Evolutionary conservation across 2,329 filamentous ascomycete species (phyloP), one percentile per base, ranked within the genome.

Genomic region (Thyridium curvatum): DNA sequence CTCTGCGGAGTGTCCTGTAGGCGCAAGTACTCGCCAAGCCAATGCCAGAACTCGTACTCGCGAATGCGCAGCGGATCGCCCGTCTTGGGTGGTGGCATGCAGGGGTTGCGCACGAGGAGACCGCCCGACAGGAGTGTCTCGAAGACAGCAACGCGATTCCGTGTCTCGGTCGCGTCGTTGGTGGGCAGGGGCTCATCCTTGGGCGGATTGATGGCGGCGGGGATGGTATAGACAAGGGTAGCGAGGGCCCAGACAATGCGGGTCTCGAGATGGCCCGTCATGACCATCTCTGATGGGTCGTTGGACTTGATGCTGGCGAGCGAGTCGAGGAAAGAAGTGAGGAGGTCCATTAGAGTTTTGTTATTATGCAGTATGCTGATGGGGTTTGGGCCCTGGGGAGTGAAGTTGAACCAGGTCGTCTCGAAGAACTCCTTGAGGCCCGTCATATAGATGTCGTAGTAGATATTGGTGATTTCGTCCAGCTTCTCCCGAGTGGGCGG

Each of bases 1-100:
- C 21, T 26, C 35, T 31, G 69, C 35, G 73, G 66, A 30, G 80
- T 72, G 42, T 85, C 78, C 45, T 80, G 74, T 21, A 63, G 56
- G 30, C 73, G 75, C 18, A 86, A 70, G 53, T 86, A 88, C 45
- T 84, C 76, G 37, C 80, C 88, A 13, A 95, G 69, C 18, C 77
- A 73, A 53, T 82, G 78, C 90, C 90, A 96, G 61, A 95, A 95
- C 43, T 86, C 79, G 38, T 86, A 68, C 48, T 90, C 82, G 26
- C 81, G 71, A 28, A 68, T 65, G 41, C 72, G 69, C 40, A 78
- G 66, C 43, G 72, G 68, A 45, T 77, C 73, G 31, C 66, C 63
- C 44, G 68, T 66, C 44, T 65, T 61, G 18, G 68, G 65, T 59
- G 63, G 74, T 17, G 63, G 59, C 5, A 65, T 66, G 35, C 82